phyloP scores from a whole-genome alignment of 768 basidiomycete species.

The Lactifluus volemus region DNA sequence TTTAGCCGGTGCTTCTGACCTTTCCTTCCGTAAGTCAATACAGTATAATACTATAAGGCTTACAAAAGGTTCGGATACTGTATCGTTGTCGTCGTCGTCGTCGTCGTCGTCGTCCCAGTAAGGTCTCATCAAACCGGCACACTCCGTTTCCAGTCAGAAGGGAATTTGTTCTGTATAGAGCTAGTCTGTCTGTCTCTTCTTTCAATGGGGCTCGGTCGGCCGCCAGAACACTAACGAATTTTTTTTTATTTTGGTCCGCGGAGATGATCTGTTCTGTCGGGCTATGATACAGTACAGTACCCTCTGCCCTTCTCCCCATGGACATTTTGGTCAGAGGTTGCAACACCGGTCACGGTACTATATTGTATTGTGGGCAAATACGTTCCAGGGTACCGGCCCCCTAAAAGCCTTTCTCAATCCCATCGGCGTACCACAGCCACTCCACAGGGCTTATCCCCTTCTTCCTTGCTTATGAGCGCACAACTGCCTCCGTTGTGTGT shows the following conservation, averaged over 20 bases:
- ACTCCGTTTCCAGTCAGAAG: not conserved
- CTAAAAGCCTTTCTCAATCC: not conserved
- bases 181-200: not conserved
- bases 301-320: not conserved
- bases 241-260: not conserved
- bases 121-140: not conserved
- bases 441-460: not conserved
- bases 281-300: not conserved
- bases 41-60: no score
- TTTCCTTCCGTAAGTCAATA: no score
- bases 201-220: not conserved
- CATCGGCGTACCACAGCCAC: not conserved
- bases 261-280: not conserved
- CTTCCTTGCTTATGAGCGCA: not conserved
- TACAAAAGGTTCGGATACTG: no score
- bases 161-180: not conserved
- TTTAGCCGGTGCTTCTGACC: no score
- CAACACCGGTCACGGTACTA: not conserved
- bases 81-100: no score
- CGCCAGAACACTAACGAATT: not conserved
- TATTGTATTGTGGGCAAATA: not conserved
- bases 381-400: not conserved
- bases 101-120: not conserved
- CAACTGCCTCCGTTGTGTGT: not conserved
- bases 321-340: not conserved